Evolutionary conservation across 805 yeast species (phyloP).

Genomic region (Barnettozyma sucrosica): DNA sequence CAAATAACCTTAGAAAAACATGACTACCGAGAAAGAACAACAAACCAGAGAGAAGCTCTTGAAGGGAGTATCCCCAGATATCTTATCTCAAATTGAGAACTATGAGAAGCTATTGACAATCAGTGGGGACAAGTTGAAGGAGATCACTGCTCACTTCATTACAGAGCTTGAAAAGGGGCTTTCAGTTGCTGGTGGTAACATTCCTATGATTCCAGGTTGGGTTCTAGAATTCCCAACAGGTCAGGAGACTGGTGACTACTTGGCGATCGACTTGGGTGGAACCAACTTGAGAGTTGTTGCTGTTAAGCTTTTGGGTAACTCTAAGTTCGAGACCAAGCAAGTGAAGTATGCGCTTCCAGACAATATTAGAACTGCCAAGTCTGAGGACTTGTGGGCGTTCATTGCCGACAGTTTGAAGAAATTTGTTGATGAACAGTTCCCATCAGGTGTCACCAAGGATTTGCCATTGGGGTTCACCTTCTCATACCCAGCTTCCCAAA

Average conservation of each 20-base stretch:
- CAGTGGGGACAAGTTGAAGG: constrained; percentile 49
- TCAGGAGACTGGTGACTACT: constrained; percentile 77
- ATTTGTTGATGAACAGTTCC: constrained; percentile 63
- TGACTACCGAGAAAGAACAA: not conserved
- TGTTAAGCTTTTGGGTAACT: constrained; percentile 76
- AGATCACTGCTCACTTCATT: constrained; percentile 71
- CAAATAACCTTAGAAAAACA: not conserved
- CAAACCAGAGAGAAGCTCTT: constrained; percentile 19
- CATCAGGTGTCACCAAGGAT: constrained; percentile 55
- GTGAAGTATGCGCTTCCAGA: constrained; percentile 79
- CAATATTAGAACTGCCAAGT: constrained; percentile 67
- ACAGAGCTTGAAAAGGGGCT: constrained; percentile 78
- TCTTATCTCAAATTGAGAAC: constrained; percentile 50
- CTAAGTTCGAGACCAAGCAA: constrained; percentile 80
- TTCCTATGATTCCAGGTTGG: constrained; percentile 98
- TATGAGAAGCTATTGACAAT: constrained; percentile 62
- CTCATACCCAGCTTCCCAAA: constrained; percentile 84
- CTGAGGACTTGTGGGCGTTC: constrained; percentile 78
- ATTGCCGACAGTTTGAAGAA: constrained; percentile 75
- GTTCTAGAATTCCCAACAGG: constrained; percentile 93
- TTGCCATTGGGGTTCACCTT: constrained; percentile 92
- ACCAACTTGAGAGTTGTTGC: constrained; percentile 91
- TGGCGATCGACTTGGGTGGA: constrained; percentile 96
- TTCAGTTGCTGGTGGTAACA: constrained; percentile 69
- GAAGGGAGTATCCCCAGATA: constrained; percentile 53